Conservation (phyloP, 768 basidiomycete species). For the Mycena maculata region DNA sequence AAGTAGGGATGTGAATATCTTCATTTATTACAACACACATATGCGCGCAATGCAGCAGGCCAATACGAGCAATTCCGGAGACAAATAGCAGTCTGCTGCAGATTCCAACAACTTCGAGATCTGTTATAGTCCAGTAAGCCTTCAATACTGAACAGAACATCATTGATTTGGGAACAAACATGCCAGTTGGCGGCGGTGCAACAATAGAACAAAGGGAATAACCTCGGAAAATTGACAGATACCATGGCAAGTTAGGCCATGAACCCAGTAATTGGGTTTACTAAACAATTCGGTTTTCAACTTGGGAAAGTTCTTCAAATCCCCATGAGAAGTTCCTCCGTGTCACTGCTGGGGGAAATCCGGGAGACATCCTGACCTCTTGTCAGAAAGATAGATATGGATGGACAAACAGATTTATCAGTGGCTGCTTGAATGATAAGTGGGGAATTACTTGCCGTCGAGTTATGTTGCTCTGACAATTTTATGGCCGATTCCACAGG, state of each 20-base stretch:
- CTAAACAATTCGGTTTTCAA: no score
- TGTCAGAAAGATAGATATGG: no score
- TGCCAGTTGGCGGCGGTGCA: background rate
- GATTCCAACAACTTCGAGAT: conserved; percentile 3
- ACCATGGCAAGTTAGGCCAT: conserved; percentile 7
- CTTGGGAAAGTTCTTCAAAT: no score
- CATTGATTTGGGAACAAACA: background rate
- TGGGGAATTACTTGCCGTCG: no score
- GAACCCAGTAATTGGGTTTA: no score
- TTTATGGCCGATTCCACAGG: no score
- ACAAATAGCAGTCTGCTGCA: background rate
- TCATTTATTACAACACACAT: background rate
- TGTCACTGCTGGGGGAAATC: no score
- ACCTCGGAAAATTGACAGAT: background rate
- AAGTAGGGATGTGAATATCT: background rate
- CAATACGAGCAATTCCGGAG: conserved; percentile 1
- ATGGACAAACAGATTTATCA: no score
- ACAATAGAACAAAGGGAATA: conserved; percentile 11
- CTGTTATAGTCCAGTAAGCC: conserved; percentile 4
- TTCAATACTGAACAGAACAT: background rate
- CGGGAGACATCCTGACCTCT: no score
- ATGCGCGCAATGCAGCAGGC: background rate
- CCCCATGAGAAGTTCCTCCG: no score
- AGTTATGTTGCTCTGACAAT: no score
- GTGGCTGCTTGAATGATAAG: no score